Conservation (phyloP, 2,329 filamentous ascomycete genomes). For the Cordyceps cicadae region DNA sequence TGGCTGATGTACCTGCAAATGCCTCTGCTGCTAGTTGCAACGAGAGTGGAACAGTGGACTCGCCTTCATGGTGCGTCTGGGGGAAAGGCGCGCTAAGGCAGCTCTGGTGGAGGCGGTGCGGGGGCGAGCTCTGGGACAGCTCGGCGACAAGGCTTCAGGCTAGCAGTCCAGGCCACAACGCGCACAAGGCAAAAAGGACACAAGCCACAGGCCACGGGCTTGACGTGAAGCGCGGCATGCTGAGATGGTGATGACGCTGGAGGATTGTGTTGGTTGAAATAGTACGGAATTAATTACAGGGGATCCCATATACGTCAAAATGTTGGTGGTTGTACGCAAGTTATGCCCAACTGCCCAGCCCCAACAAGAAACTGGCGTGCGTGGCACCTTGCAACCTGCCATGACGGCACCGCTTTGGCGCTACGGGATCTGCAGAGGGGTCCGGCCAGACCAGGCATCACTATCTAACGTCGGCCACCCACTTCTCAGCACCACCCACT, state of each 20-base stretch:
- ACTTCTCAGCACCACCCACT: too few species aligned
- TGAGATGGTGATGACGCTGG: too few species aligned
- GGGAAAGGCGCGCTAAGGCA: slow-evolving; percentile 2
- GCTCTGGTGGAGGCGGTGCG: slow-evolving; percentile 8
- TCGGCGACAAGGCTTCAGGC: background rate
- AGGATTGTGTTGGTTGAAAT: too few species aligned
- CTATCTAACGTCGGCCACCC: too few species aligned
- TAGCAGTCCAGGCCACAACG: too few species aligned
- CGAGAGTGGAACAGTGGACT: slow-evolving; percentile 2
- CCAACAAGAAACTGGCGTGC: background rate
- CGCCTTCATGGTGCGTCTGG: background rate
- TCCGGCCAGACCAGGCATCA: background rate
- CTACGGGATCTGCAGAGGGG: slow-evolving; percentile 1
- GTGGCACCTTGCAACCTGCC: background rate
- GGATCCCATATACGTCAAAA: too few species aligned
- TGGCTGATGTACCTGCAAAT: slow-evolving; percentile 1
- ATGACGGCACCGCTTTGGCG: background rate
- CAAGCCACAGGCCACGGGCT: too few species aligned
- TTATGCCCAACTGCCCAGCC: background rate
- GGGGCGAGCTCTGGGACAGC: background rate
- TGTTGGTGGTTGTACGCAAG: too few species aligned
- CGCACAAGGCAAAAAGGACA: too few species aligned
- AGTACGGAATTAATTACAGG: too few species aligned
- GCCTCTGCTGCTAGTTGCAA: background rate
- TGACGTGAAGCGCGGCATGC: too few species aligned